Conservation (phyloP, 306 rosid species). For the Castanopsis chinensis region DNA sequence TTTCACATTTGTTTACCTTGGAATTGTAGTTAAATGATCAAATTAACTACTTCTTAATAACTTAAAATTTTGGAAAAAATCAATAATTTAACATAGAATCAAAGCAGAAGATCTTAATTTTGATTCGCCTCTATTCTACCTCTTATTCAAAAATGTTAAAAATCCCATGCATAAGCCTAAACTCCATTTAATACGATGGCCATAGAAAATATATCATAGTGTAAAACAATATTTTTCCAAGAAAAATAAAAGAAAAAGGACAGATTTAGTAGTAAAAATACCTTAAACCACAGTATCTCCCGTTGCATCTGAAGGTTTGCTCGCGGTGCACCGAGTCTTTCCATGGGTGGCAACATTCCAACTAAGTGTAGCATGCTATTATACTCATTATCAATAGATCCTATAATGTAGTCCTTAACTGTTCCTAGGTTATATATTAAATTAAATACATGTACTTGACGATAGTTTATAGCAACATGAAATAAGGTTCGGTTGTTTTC, state of each 20-base stretch:
- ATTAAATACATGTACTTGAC: not conserved
- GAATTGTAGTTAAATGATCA: too few species aligned
- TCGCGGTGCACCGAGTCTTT: not conserved
- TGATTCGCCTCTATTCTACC: too few species aligned
- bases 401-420: not conserved
- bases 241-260: too few species aligned
- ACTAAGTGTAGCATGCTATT: slow-evolving; percentile 19
- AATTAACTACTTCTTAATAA: too few species aligned
- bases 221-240: not conserved
- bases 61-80: too few species aligned
- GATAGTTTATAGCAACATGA: not conserved
- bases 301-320: slow-evolving; percentile 9
- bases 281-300: slow-evolving; percentile 5
- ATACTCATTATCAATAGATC: not conserved
- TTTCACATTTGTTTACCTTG: too few species aligned
- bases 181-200: too few species aligned
- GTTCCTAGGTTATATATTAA: not conserved
- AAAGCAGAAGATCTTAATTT: too few species aligned
- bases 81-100: too few species aligned
- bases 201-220: too few species aligned
- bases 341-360: not conserved
- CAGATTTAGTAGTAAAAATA: not conserved
- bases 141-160: too few species aligned
- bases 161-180: too few species aligned
- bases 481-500: not conserved